A percentile compares a stretch with the other conserved stretches of the same genome.
These are phyloP conservation scores for Bipolaris oryzae DNA, from an alignment of 2,329 filamentous ascomycete species.

Conservation along the genomic window DNA sequence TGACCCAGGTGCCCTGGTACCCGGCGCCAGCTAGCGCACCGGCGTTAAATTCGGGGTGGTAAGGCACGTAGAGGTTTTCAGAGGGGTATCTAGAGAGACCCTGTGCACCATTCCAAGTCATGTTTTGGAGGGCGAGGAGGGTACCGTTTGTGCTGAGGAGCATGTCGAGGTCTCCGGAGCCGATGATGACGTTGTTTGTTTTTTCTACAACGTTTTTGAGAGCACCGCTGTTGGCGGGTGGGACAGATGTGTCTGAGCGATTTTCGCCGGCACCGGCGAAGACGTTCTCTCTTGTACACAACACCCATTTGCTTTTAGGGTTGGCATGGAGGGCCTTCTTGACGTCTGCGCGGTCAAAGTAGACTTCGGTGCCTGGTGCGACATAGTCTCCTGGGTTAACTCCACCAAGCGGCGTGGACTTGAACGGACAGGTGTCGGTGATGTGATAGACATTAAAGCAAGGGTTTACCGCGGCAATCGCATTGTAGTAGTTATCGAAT, in stretches of 20 bases:
- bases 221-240: constrained; percentile 50
- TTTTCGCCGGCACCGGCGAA: constrained; percentile 44
- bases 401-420: constrained; percentile 47
- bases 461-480: constrained; percentile 53
- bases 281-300: constrained; percentile 52
- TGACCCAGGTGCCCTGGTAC: constrained; percentile 49
- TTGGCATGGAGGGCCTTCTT: constrained; percentile 58
- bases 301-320: constrained; percentile 49
- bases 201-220: constrained; percentile 58
- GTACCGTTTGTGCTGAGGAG: constrained; percentile 59
- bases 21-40: constrained; percentile 51
- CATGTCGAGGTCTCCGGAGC: constrained; percentile 57
- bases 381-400: constrained; percentile 48
- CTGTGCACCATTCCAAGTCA: constrained; percentile 59
- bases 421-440: constrained; percentile 53
- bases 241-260: constrained; percentile 44
- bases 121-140: constrained; percentile 59
- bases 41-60: constrained; percentile 51
- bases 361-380: constrained; percentile 50
- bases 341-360: constrained; percentile 61
- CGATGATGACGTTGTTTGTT: constrained; percentile 60
- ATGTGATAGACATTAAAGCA: constrained; percentile 60
- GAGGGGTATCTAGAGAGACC: constrained; percentile 54
- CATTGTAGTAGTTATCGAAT: constrained; percentile 49
- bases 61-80: constrained; percentile 52